Evolutionary conservation across 768 basidiomycete genomes (phyloP), one percentile per base, ranked within the genome.

Genomic region (Pulveroboletus sp.): DNA sequence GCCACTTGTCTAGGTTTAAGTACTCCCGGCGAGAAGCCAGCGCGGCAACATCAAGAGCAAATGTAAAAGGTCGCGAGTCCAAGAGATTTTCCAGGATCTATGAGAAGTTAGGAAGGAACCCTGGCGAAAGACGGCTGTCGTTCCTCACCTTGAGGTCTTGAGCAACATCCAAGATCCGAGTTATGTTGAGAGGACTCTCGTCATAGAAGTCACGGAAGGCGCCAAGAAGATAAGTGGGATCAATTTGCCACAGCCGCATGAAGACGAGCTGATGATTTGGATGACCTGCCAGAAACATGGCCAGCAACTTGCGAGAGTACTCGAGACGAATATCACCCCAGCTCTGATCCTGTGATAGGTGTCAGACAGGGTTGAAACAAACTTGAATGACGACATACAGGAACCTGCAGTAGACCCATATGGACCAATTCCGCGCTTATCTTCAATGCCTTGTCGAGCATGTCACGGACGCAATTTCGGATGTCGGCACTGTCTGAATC

Each of bases 181-280:
- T 93, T 47, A 98, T 91, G 63, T 98, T 96, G 47, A 93, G 78
- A 34, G 91, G 89, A 54, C 84, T 91, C 60, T 94, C 92, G 41
- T 86, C 80, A 68, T 98, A 96, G 63, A 93, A 94, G 54, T 93
- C 90, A 26, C 86, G 82, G 69, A 98, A 88, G 7, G 92, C 91
- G 48, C 84, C 79, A 5, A 92, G 85, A 43, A 98, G 79, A 65
- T 93, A 90, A 0, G 83, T 73, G 0, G 89, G 89, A 61, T 93
- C 82, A 36, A 90, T 86, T 62, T 94, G 90, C 88, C 91, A 94
- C 47, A 99, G 83, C 41, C 93, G 81, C 83, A 95, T 93, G 73
- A 98, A 97, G 49, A 97, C 93, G 10, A 99, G 80, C 57, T 96
- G 92, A 60, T 96, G 93, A 58, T 93, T 93, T 8, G 93, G 93